Evolutionary conservation across 73 alveolate species (phyloP), one percentile per base, ranked within the genome.

Genomic region (Blepharisma stoltei): DNA sequence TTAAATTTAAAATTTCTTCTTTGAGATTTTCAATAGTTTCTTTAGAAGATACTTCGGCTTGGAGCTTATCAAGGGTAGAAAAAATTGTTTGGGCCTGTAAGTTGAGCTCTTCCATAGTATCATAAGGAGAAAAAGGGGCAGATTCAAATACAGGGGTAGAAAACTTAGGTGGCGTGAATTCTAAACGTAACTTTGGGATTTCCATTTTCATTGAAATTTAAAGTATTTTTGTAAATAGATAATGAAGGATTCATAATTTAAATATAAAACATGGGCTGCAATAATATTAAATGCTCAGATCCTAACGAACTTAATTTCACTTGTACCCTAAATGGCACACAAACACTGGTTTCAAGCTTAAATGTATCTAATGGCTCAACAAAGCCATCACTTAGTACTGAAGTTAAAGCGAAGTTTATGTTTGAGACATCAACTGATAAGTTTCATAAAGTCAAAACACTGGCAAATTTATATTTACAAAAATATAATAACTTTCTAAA

Each of bases 91-190:
- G 73, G 2, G 73, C 73, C 3, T 25, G 38, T n/a, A 60, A 60
- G 46, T 60, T 60, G n/a, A 60, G 73, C n/a, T 14, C 11, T 60
- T 60, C 73, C 18, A 60, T 8, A 20, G 73, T 60, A 38, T 60
- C 73, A 5, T 60, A 60, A 60, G 73, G 73, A 8, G 73, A 60
- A 60, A 60, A 20, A 25, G 41, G 41, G 41, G 41, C 41, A 0
- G 41, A 1, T 32, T 32, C 41, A 32, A 32, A 32, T 32, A 32
- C 41, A 32, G 41, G 41, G 41, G 41, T 32, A 32, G 41, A 32
- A 32, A 32, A 32, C 41, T 32, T 32, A 32, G 41, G 41, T 32
- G 41, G 41, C 41, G 41, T 32, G 41, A 32, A 32, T 32, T 32
- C 41, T 32, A 32, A 32, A 32, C 41, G 41, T 32, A 32, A 32